Conservation (phyloP, 495 filamentous ascomycete genomes). For the Xanthoparmelia taractica region DNA sequence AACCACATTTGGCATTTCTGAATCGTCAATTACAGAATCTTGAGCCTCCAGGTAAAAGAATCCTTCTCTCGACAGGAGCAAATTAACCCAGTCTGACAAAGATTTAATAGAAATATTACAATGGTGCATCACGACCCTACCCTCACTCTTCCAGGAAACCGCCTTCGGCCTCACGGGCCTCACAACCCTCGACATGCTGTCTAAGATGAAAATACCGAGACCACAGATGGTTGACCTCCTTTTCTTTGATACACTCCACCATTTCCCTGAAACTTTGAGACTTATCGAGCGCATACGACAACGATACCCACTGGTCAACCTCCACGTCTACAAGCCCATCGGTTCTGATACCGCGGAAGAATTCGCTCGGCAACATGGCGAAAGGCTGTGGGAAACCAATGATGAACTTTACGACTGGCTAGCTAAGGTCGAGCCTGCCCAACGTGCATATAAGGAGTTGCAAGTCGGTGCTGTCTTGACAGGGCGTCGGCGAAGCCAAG, state of each 20-base stretch:
- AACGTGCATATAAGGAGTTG: constrained; percentile 83
- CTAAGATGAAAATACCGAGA: constrained; percentile 66
- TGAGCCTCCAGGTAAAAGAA: constrained; percentile 56
- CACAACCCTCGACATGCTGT: constrained; percentile 90
- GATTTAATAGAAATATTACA: constrained; percentile 63
- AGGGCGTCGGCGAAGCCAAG: constrained; percentile 87
- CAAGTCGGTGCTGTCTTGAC: constrained; percentile 89
- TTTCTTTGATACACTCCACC: constrained; percentile 94
- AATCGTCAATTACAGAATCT: constrained; percentile 82
- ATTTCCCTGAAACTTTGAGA: constrained; percentile 82
- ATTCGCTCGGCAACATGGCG: constrained; percentile 74
- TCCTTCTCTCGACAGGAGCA: constrained; percentile 3
- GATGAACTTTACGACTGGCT: constrained; percentile 91
- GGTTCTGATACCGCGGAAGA: constrained; percentile 60
- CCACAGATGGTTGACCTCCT: constrained; percentile 73
- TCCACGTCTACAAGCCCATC: constrained; percentile 85
- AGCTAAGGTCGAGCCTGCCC: constrained; percentile 93
- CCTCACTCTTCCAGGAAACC: constrained; percentile 91
- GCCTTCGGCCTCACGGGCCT: constrained; percentile 93
- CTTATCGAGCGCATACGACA: constrained; percentile 71
- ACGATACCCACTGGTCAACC: constrained; percentile 64
- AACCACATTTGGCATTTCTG: constrained; percentile 78
- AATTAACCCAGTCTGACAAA: constrained; percentile 26
- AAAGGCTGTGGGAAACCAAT: constrained; percentile 76
- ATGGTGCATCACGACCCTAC: constrained; percentile 88